These are phyloP conservation scores for Elongisporangium senticosum DNA, from an alignment of 352 stramenopile genomes.

Conservation along the genomic window DNA sequence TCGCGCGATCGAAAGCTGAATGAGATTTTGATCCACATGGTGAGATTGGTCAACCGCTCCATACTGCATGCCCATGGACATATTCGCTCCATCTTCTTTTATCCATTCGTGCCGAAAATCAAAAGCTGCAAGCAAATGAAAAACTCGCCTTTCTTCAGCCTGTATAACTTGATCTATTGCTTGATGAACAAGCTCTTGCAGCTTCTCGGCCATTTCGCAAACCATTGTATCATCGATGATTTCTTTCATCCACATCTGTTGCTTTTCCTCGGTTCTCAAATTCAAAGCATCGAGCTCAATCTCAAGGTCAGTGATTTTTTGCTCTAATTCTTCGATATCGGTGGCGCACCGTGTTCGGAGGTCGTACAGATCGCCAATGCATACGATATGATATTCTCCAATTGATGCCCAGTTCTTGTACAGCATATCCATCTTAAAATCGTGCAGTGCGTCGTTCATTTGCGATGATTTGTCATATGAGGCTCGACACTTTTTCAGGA, in stretches of 20 bases:
- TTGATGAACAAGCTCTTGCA: conserved; percentile 21
- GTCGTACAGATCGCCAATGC: conserved; percentile 22
- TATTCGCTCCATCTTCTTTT: background rate
- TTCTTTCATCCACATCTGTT: conserved; percentile 16
- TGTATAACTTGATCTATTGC: conserved; percentile 14
- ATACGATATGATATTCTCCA: conserved; percentile 24
- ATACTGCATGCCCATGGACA: conserved; percentile 2
- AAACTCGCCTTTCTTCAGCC: conserved; percentile 19
- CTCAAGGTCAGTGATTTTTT: conserved; percentile 13
- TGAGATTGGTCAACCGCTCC: background rate
- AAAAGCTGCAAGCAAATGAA: conserved; percentile 17
- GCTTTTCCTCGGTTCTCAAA: conserved; percentile 7
- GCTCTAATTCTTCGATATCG: conserved; percentile 18
- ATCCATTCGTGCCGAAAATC: conserved; percentile 22
- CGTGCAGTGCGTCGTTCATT: conserved; percentile 16
- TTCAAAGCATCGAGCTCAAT: conserved; percentile 6
- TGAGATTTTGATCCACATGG: conserved; percentile 18
- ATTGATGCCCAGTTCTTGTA: conserved; percentile 29
- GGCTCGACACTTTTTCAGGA: conserved; percentile 15
- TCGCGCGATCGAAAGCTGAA: conserved; percentile 32
- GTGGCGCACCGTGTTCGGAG: conserved; percentile 14
- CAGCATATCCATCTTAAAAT: conserved; percentile 30
- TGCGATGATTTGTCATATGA: conserved; percentile 19
- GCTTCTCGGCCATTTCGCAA: conserved; percentile 13
- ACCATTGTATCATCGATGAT: conserved; percentile 21